Evolutionary conservation across 2,329 filamentous ascomycete species (phyloP).

Genomic region (Venturiaceae sp.): DNA sequence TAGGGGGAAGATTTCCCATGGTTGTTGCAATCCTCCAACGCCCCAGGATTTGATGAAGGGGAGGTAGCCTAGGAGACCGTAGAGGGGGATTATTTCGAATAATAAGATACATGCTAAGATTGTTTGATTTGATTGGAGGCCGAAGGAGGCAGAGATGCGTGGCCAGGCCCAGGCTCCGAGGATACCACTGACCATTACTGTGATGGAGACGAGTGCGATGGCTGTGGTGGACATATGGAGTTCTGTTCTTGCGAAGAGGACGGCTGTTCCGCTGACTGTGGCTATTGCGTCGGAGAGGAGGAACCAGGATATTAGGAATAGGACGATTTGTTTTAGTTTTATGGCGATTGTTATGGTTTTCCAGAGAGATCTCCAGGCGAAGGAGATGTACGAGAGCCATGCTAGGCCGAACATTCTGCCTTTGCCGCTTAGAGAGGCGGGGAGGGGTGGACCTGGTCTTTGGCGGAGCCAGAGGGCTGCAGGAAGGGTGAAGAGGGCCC

Average conservation of each 20-base stretch:
- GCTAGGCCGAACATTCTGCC: conserved; percentile 6
- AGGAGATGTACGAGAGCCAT: conserved; percentile 63
- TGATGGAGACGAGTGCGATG: conserved; percentile 80
- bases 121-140: conserved; percentile 66
- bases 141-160: conserved; percentile 56
- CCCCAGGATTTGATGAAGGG: conserved; percentile 64
- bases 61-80: conserved; percentile 76
- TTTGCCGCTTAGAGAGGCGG: conserved; percentile 13
- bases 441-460: conserved; percentile 74
- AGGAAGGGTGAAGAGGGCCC: conserved; percentile 78
- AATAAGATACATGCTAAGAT: conserved; percentile 75
- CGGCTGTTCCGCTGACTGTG: conserved; percentile 86
- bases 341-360: conserved; percentile 64
- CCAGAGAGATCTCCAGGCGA: conserved; percentile 75
- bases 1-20: conserved; percentile 88
- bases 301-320: conserved; percentile 82
- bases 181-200: conserved; percentile 77
- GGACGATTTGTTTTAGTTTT: conserved; percentile 57
- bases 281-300: conserved; percentile 85
- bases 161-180: conserved; percentile 83
- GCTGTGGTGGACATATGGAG: conserved; percentile 80
- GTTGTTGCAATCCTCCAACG: conserved; percentile 69
- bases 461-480: conserved; percentile 75
- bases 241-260: conserved; percentile 86
- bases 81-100: conserved; percentile 83